Base-by-base conservation (phyloP, 2,329 filamentous ascomycete species). In the Peltaster fructicola region DNA sequence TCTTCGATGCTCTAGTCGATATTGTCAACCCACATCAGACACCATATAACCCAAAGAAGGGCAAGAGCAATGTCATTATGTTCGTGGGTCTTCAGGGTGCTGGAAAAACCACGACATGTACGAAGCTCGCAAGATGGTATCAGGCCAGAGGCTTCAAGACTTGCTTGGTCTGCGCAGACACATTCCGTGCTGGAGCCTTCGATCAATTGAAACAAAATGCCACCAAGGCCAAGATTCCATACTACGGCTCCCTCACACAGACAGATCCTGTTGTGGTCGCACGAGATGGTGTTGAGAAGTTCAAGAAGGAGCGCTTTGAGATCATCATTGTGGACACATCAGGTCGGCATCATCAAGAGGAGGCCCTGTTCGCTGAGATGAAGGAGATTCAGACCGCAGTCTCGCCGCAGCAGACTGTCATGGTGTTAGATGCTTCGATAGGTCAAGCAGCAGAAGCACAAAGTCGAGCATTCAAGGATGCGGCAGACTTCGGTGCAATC, bases 141-240 rank as follows among this genome's bases (percentile, higher is more conserved):
- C 79, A 91, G 51, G 81, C 79, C 7, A 65, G 88, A 34, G 88
- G 88, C 1, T 91, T 95, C 64, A 81, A 80, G 52, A 69, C 82
- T 6, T 92, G 85, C 38, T 60, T 98, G 28, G 88, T 98, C 16
- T 98, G 88, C 57, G 88, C 88, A 24, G 88, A 98, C 55, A 98
- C 88, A 14, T 98, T 98, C 63, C 79, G 88, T 57, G 88, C 88
- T 16, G 88, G 88, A 61, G 88, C 88, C 20, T 98, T 98, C 41
- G 88, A 98, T 48, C 88, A 98, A 58, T 54, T 98, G 51, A 95
- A 95, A 59, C 88, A 98, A 57, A 98, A 98, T 50, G 88, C 88
- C 2, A 95, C 82, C 16, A 98, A 95, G 53, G 88, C 88, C 24
- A 95, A 95, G 59, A 95, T 98, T 25, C 88, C 88, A 7, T 98